Conservation (phyloP, 2,329 filamentous ascomycete species). For the Ascomycota sp. region DNA sequence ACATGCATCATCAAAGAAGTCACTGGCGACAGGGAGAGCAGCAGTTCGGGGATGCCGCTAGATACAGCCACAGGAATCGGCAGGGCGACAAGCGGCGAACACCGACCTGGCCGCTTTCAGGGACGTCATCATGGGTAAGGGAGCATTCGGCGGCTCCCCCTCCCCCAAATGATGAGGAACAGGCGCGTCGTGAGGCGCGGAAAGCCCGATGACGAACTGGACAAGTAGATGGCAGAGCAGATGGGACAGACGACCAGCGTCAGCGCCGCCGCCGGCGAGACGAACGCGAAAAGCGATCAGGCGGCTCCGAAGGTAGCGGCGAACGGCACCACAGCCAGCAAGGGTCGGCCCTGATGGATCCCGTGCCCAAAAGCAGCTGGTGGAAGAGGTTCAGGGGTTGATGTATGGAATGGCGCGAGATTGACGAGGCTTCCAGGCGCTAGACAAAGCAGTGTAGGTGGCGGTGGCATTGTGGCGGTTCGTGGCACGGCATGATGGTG, state of each 20-base stretch:
- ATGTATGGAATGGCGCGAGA: background rate
- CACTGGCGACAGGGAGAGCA: conserved; percentile 22
- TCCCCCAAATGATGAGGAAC: conserved; percentile 31
- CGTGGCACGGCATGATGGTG: background rate
- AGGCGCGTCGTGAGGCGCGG: conserved; percentile 27
- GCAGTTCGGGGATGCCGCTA: conserved; percentile 22
- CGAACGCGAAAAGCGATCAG: conserved; percentile 12
- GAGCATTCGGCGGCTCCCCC: conserved; percentile 41
- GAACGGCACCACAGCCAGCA: conserved; percentile 21
- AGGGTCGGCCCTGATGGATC: conserved; percentile 21
- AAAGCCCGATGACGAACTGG: conserved; percentile 23
- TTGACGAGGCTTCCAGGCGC: no score
- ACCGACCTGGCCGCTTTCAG: conserved; percentile 38
- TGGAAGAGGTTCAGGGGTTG: conserved; percentile 34
- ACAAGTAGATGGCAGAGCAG: conserved; percentile 19
- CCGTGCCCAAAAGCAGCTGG: conserved; percentile 33
- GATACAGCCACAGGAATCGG: conserved; percentile 19
- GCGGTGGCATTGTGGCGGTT: no score
- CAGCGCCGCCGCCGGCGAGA: conserved; percentile 22
- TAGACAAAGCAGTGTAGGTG: no score
- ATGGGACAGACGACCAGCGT: conserved; percentile 22
- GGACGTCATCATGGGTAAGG: conserved; percentile 46
- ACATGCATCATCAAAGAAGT: conserved; percentile 11
- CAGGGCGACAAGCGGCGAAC: conserved; percentile 14
- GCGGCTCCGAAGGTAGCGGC: conserved; percentile 21